Conservation (phyloP, 805 yeast genomes). For the Monosporozyma servazzii region DNA sequence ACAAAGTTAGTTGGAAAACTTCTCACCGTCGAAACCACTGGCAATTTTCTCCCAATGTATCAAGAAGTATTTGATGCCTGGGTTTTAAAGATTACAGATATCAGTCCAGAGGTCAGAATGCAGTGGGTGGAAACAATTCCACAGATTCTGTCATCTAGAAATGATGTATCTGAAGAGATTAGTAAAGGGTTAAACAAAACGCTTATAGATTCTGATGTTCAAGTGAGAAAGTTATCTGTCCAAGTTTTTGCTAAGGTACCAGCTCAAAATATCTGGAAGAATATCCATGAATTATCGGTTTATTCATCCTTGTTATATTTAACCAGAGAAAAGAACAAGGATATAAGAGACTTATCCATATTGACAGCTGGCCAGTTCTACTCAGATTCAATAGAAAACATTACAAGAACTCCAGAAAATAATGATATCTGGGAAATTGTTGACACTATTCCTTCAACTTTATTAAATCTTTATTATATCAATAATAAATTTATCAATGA, state of each 20-base stretch:
- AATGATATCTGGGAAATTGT: constrained; percentile 25
- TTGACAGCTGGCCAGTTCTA: constrained; percentile 46
- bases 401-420: constrained; percentile 12
- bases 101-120: constrained; percentile 51
- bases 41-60: constrained; percentile 51
- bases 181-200: constrained; percentile 55
- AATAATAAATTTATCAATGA: constrained; percentile 61
- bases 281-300: constrained; percentile 39
- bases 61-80: constrained; percentile 57
- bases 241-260: constrained; percentile 41
- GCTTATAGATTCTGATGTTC: constrained; percentile 65
- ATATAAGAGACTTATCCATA: constrained; percentile 54
- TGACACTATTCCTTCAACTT: constrained; percentile 48
- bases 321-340: constrained; percentile 59
- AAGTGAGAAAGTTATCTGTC: constrained; percentile 58
- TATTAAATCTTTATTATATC: constrained; percentile 61
- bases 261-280: constrained; percentile 37
- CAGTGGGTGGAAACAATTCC: constrained; percentile 61
- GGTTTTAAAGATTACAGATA: constrained; percentile 68
- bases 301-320: constrained; percentile 51
- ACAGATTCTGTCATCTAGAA: constrained; percentile 36
- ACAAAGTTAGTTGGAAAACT: constrained; percentile 66
- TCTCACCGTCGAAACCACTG: constrained; percentile 39
- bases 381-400: constrained; percentile 35
- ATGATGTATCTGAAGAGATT: constrained; percentile 42